Percentiles rank a stretch among this genome's conserved stretches.
phyloP scores from a whole-genome alignment of 2,329 filamentous ascomycete genomes.

The Scedosporium aurantiacum region DNA sequence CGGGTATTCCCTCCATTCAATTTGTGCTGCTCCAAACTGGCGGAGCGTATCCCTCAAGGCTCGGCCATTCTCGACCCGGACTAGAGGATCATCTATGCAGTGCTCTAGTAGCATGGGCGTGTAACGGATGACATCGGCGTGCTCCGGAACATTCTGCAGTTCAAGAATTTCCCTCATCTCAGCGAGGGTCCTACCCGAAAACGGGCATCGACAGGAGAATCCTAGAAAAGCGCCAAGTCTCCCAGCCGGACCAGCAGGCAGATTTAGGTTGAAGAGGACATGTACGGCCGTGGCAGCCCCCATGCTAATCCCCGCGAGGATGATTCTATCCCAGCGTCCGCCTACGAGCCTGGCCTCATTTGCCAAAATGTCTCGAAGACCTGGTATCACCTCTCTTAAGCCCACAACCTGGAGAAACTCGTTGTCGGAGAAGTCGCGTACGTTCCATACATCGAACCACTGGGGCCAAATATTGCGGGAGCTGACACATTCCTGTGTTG shows the following conservation, averaged over 20 bases:
- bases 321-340: conserved; percentile 25
- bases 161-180: no score
- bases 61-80: no score
- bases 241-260: conserved; percentile 9
- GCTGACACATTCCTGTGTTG: conserved; percentile 17
- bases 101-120: no score
- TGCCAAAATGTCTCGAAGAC: neutral
- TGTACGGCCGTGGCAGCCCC: conserved; percentile 30
- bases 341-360: neutral
- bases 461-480: conserved; percentile 18
- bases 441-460: conserved; percentile 42
- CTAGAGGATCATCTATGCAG: no score
- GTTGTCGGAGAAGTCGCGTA: conserved; percentile 24
- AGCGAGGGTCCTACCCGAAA: no score
- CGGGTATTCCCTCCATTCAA: no score
- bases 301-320: conserved; percentile 34
- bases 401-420: conserved; percentile 32
- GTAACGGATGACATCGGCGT: no score
- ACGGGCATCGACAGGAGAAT: no score
- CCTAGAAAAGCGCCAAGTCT: no score
- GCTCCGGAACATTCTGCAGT: no score
- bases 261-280: conserved; percentile 23
- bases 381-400: conserved; percentile 16
- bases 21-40: no score
- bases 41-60: no score